phyloP scores from a whole-genome alignment of 2,329 filamentous ascomycete genomes.

The Phaeosphaeria sp. region DNA sequence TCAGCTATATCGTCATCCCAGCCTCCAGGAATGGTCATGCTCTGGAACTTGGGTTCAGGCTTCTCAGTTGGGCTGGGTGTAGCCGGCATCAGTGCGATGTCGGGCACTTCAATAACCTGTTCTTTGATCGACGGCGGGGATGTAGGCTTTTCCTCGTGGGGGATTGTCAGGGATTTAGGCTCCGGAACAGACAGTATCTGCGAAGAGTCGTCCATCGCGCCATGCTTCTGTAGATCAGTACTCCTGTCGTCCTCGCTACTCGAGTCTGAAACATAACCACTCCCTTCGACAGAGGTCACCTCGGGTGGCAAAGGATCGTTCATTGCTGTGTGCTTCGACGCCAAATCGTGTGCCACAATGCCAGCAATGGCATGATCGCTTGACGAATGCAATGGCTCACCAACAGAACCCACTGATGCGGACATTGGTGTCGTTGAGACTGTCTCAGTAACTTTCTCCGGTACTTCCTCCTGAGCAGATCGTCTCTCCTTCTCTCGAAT shows the following conservation, averaged over 20 bases:
- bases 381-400: slow-evolving; percentile 58
- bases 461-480: slow-evolving; percentile 53
- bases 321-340: slow-evolving; percentile 45
- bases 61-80: slow-evolving; percentile 40
- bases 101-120: slow-evolving; percentile 32
- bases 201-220: slow-evolving; percentile 9
- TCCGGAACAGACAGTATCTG: slow-evolving; percentile 24
- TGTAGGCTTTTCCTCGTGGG: slow-evolving; percentile 18
- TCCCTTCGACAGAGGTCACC: slow-evolving; percentile 72
- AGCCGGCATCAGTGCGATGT: slow-evolving; percentile 44
- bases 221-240: slow-evolving; percentile 16
- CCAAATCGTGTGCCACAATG: slow-evolving; percentile 62
- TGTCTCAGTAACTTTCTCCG: slow-evolving; percentile 60
- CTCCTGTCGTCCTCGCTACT: slow-evolving; percentile 28
- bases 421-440: slow-evolving; percentile 46
- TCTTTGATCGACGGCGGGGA: slow-evolving; percentile 12
- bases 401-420: slow-evolving; percentile 40
- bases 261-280: slow-evolving; percentile 69
- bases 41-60: slow-evolving; percentile 33
- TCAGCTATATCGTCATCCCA: slow-evolving; percentile 41
- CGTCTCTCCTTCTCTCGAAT: slow-evolving; percentile 67
- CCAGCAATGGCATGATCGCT: slow-evolving; percentile 66
- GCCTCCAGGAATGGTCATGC: slow-evolving; percentile 35
- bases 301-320: slow-evolving; percentile 73
- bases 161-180: slow-evolving; percentile 36